Evolutionary conservation across 441 rosid species (phyloP), one percentile per base, ranked within the genome.

Genomic region (Kokia cookei): DNA sequence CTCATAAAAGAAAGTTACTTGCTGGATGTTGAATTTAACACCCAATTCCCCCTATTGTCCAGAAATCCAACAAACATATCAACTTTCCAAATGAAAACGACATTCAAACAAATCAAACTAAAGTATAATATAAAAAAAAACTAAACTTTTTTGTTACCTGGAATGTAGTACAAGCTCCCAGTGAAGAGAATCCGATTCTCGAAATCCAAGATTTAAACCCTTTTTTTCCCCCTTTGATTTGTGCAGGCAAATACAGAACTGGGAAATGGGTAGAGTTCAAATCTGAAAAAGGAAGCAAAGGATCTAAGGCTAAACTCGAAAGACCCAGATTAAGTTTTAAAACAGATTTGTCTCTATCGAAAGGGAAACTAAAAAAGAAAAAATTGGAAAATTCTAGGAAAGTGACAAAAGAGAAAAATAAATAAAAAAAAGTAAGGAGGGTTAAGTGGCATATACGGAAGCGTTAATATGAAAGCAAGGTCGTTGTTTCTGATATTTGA

Each of bases 241-340:
- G 74, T 78, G 73, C 61, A 75, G 35, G 66, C 60, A 77, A 84
- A 81, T 82, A 79, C 78, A 69, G 70, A 68, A 65, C 43, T 45
- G 50, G 50, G 78, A 51, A 73, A 43, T 69, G 63, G 26, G 35
- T 61, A 77, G 60, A 75, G 73, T 71, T 74, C 81, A 78, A 81
- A 80, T 80, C 81, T 43, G 73, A 55, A 45, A 35, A 70, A 32
- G 37, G 45, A 79, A 71, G 22, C 53, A 27, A 69, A 50, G 24
- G 61, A 72, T 47, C 42, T 32, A 11, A 64, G 6, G 35, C 67
- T 67, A 40, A 53, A 69, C 26, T 54, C 51, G 12, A 19, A 11
- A 42, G 61, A 32, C 73, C 62, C 73, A 67, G 58, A 22, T 62
- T 72, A 27, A 63, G 51, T 61, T 40, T n/a, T 22, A 69, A 59